A percentile compares a stretch with the other conserved stretches of the same genome.
phyloP scores from a whole-genome alignment of 2,329 filamentous ascomycete species.

The Ophiostoma sp. region DNA sequence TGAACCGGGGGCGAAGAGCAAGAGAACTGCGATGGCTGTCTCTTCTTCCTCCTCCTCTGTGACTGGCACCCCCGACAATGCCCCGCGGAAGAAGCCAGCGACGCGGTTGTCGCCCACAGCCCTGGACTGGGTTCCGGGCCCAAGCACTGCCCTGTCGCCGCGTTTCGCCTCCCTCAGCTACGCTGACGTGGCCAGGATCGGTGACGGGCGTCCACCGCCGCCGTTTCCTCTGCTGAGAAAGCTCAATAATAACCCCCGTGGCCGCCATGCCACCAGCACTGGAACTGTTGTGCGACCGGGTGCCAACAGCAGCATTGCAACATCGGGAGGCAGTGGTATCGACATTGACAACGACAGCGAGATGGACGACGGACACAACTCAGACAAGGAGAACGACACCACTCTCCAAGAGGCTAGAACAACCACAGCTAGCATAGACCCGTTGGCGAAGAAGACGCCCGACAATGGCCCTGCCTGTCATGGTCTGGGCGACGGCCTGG shows the following conservation, averaged over 20 bases:
- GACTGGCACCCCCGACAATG: too few relatives aligned
- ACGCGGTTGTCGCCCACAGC: slow-evolving; percentile 9
- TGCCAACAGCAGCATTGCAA: background rate
- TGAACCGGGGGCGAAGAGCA: background rate
- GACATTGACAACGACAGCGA: background rate
- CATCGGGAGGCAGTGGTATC: background rate
- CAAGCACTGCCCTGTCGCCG: background rate
- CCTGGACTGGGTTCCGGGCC: background rate
- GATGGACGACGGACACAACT: background rate
- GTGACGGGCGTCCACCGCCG: background rate
- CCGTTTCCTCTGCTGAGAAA: background rate
- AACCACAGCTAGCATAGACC: background rate
- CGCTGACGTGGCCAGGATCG: slow-evolving; percentile 21
- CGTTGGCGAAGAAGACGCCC: background rate
- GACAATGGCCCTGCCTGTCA: background rate
- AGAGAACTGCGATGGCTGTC: background rate
- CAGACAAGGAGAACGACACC: background rate
- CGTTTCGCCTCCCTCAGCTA: slow-evolving; percentile 17
- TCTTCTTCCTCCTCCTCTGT: background rate
- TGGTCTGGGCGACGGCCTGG: background rate
- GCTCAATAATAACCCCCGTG: background rate
- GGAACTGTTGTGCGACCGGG: background rate
- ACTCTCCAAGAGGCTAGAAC: background rate
- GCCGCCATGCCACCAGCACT: background rate
- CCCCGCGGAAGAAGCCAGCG: background rate